A percentile compares a stretch with the other conserved stretches of the same genome.
phyloP scores from a whole-genome alignment of 352 stramenopile genomes.

The Hyaloperonospora arabidopsidis region DNA sequence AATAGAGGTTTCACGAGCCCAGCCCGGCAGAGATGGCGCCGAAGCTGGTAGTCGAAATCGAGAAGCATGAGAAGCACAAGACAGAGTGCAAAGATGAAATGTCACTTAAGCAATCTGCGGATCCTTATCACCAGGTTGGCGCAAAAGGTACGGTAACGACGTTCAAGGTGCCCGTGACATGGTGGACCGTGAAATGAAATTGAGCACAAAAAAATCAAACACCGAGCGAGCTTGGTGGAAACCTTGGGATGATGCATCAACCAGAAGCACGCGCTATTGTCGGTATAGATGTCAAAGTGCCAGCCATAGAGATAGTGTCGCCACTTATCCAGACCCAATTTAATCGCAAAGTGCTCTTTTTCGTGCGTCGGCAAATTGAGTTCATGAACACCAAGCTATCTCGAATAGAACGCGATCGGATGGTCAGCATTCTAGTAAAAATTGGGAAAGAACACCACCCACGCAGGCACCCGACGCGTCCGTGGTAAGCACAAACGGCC shows the following conservation, averaged over 20 bases:
- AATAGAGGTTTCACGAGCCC: no score
- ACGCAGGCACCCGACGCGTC: conserved; percentile 21
- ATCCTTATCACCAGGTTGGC: no score
- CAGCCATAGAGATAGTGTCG: conserved; percentile 5
- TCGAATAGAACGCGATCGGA: conserved; percentile 2
- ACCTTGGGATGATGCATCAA: no score
- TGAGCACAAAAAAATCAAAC: not conserved
- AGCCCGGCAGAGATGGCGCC: no score
- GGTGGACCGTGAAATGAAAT: no score
- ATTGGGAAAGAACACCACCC: conserved; percentile 4
- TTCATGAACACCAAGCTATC: conserved; percentile 4
- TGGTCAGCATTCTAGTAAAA: not conserved
- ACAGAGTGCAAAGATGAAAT: no score
- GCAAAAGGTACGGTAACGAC: not conserved
- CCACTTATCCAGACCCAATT: conserved; percentile 4
- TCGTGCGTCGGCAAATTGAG: conserved; percentile 8
- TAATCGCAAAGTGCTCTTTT: conserved; percentile 13
- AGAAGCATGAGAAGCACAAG: no score
- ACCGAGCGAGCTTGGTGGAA: no score
- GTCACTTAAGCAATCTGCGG: no score
- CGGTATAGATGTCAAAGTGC: conserved; percentile 10
- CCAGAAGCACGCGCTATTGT: conserved; percentile 1
- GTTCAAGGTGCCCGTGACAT: not conserved
- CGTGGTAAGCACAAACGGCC: conserved; percentile 26
- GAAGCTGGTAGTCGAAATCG: no score